Evolutionary conservation across 2,329 filamentous ascomycete genomes (phyloP), one percentile per base, ranked within the genome.

Genomic region (Chaetoscypha palmicola): DNA sequence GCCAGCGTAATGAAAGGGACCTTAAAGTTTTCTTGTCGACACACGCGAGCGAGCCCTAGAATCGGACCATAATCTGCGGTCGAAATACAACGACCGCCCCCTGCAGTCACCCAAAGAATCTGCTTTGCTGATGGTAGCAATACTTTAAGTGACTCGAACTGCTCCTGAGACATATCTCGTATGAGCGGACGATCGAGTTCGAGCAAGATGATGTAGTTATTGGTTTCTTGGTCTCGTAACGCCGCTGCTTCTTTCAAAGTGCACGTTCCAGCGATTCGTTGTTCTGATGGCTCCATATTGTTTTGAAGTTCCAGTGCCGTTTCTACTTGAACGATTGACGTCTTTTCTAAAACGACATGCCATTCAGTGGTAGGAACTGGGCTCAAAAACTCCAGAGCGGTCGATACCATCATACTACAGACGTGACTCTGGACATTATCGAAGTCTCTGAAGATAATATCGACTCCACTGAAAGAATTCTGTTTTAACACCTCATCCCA

Each of bases 21-120:
- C 3, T 21, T 22, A 5, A 21, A 21, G 19, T 43, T 38, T 28
- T 43, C 45, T 26, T 40, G 22, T 11, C 45, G 39, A 7, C 17
- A 24, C 23, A 43, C 40, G 30, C 45, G 22, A 28, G 32, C 32
- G 16, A 47, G 45, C 16, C 45, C 45, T 5, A 22, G 16, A 17
- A 39, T 33, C 19, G 26, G 16, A 22, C 34, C 39, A 21, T 14
- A 42, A 8, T 31, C 35, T 3, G 42, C 24, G 8, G 35, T 30
- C 14, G 10, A 17, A n/a, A 30, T n/a, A 21, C 11, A 10, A n/a
- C 21, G 14, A 2, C 38, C 19, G 11, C 38, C 38, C 5, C 28
- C 38, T 3, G 8, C 9, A 16, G 26, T 41, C 3, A 41, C 26
- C 38, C 38, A 41, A 17, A 41, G 24, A 11, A 41, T 11, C 8